These are phyloP conservation scores for Pythium plurisporium DNA, from an alignment of 352 stramenopile genomes.

Conservation along the genomic window DNA sequence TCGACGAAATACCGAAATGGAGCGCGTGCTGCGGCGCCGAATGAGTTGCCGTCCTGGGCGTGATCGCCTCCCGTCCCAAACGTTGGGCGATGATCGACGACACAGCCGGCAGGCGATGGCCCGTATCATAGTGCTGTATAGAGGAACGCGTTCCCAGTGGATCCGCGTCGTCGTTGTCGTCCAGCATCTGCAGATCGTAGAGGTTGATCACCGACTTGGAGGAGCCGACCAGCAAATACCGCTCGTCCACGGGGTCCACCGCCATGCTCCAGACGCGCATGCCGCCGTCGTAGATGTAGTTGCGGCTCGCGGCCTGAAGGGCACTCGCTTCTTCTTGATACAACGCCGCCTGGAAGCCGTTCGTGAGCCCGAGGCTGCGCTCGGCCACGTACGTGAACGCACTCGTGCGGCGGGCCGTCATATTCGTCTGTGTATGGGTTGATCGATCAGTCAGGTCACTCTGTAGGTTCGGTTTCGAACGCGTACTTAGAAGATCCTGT, in stretches of 20 bases:
- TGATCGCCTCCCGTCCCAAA: not conserved
- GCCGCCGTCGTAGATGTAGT: conserved; percentile 58
- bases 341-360: conserved; percentile 39
- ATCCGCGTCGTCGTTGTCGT: conserved; percentile 35
- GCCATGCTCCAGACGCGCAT: conserved; percentile 62
- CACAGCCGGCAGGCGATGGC: conserved; percentile 26
- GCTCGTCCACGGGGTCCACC: conserved; percentile 54
- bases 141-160: not conserved
- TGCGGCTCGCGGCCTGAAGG: conserved; percentile 28
- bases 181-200: conserved; percentile 55
- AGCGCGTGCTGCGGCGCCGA: conserved; percentile 5
- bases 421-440: not conserved
- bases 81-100: conserved; percentile 19
- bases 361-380: conserved; percentile 42
- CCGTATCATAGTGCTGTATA: conserved; percentile 30
- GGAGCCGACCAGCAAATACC: conserved; percentile 55
- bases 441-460: not conserved
- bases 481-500: not conserved
- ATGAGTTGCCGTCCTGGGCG: not conserved
- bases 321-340: conserved; percentile 23
- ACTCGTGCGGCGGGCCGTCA: conserved; percentile 14
- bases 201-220: conserved; percentile 52
- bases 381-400: conserved; percentile 55
- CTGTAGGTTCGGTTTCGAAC: not conserved
- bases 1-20: conserved; percentile 62